A percentile compares a stretch with the other conserved stretches of the same genome.
Evolutionary conservation across 306 rosid genomes (phyloP).

Genomic region (Acmispon strigosus): DNA sequence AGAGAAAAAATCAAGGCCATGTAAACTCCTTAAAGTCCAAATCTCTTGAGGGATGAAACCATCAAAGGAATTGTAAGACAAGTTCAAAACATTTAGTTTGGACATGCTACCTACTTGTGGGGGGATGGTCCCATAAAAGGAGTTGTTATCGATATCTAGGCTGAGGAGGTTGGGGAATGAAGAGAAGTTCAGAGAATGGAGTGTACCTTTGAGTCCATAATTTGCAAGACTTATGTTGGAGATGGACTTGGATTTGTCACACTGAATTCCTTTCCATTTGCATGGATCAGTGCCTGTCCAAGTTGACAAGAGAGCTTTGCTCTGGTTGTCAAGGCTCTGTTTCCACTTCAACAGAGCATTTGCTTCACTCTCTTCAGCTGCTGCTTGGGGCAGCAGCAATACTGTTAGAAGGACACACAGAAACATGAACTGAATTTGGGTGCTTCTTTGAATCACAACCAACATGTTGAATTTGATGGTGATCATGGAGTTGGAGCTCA

Average conservation of each 20-base stretch:
- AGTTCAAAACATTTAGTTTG: background rate
- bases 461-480: background rate
- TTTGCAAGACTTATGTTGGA: constrained; percentile 5
- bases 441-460: background rate
- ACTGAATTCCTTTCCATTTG: constrained; percentile 11
- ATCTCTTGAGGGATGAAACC: constrained; percentile 23
- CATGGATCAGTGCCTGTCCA: constrained; percentile 13
- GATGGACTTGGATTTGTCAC: constrained; percentile 2
- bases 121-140: constrained; percentile 9
- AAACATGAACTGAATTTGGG: background rate
- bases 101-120: constrained; percentile 20
- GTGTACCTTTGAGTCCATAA: constrained; percentile 12
- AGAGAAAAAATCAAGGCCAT: background rate
- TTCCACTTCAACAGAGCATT: constrained; percentile 13
- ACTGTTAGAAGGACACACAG: background rate
- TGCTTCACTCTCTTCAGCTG: background rate
- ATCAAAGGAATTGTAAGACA: background rate
- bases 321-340: background rate
- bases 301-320: background rate
- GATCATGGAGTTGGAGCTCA: too few species aligned
- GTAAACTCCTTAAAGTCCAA: constrained; percentile 9
- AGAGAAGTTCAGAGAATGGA: constrained; percentile 7
- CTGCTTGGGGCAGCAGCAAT: background rate
- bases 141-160: background rate
- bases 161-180: constrained; percentile 6